Evolutionary conservation across 768 basidiomycete species (phyloP), one percentile per base, ranked within the genome.

Genomic region (Hemileccinum rubropunctum): DNA sequence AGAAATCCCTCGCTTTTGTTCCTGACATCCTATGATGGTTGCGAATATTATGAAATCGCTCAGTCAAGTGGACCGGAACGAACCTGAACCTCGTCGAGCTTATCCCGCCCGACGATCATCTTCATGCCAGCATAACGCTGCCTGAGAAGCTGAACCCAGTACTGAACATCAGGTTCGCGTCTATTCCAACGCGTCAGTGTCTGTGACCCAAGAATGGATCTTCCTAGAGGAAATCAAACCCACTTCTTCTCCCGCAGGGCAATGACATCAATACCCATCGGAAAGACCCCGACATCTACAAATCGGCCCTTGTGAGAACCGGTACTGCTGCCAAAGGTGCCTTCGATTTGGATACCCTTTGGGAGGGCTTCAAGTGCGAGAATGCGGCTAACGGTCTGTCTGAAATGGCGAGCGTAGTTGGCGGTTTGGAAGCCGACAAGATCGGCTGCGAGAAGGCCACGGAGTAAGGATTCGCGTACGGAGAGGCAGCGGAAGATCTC

Each of bases 401-500:
- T 59, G 70, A 91, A 94, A 64, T 92, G 91, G 15, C 89, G 76
- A 0, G 90, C 88, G 56, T 83, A 88, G 64, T 82, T 88, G 17
- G 86, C 83, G 0, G 88, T 91, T 67, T 94, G 92, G 78, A 98
- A 98, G 3, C 91, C 92, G 28, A 98, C 84, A 38, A 95, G 79
- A 71, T 98, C 92, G 23, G 95, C 91, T 13, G 81, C 93, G n/a
- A 99, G 87, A 63, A 99, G 75, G 15, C 95, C 95, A 30, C 83
- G 78, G 20, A 98, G 75, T 20, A 97, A 78, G 20, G 86, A 79
- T 55, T 84, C 79, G 44, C 88, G 79, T 4, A 89, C 83, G 4
- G 87, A 84, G 27, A 98, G 75, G 68, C 93, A 95, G 9, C 95
- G 79, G 78, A 97, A 97, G 58, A 97, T 95, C 69, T 98, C 95